phyloP scores from a whole-genome alignment of 2,329 filamentous ascomycete species.

The Coleophoma cylindrospora region DNA sequence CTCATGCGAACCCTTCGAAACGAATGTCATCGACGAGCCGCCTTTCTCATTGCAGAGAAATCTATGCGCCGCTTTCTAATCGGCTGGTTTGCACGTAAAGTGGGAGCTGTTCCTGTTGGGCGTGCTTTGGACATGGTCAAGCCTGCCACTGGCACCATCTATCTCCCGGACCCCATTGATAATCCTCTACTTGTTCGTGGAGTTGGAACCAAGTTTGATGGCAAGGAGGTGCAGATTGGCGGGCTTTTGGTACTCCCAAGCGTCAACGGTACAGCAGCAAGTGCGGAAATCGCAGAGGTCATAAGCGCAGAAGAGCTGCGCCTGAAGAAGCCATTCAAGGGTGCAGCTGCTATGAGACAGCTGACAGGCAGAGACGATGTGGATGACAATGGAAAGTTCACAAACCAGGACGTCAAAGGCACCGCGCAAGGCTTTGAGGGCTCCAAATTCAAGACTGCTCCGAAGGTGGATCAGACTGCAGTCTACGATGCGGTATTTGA shows the following conservation, averaged over 20 bases:
- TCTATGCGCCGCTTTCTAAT: conserved; percentile 89
- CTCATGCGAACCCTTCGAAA: conserved; percentile 83
- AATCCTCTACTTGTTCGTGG: conserved; percentile 79
- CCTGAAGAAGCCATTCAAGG: conserved; percentile 83
- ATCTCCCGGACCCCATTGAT: conserved; percentile 81
- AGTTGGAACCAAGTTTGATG: conserved; percentile 77
- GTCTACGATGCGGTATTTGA: conserved; percentile 93
- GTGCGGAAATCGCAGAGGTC: conserved; percentile 79
- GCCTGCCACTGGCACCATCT: conserved; percentile 72
- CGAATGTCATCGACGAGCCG: conserved; percentile 83
- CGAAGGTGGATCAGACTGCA: conserved; percentile 88
- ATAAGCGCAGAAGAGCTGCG: conserved; percentile 74
- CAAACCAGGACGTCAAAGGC: conserved; percentile 47
- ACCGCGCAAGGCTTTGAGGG: conserved; percentile 63
- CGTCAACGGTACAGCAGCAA: conserved; percentile 71
- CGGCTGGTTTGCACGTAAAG: conserved; percentile 76
- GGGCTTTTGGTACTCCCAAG: conserved; percentile 85
- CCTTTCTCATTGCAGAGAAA: conserved; percentile 91
- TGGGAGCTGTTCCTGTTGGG: conserved; percentile 89
- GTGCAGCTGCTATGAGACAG: conserved; percentile 68
- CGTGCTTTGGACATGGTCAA: conserved; percentile 87
- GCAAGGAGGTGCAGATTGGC: conserved; percentile 64
- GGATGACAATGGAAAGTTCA: conserved; percentile 59
- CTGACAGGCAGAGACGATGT: conserved; percentile 76
- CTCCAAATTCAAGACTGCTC: conserved; percentile 79